Conservation (phyloP, 1,284 basidiomycete genomes). For the Melampsora abietis-canadensis region DNA sequence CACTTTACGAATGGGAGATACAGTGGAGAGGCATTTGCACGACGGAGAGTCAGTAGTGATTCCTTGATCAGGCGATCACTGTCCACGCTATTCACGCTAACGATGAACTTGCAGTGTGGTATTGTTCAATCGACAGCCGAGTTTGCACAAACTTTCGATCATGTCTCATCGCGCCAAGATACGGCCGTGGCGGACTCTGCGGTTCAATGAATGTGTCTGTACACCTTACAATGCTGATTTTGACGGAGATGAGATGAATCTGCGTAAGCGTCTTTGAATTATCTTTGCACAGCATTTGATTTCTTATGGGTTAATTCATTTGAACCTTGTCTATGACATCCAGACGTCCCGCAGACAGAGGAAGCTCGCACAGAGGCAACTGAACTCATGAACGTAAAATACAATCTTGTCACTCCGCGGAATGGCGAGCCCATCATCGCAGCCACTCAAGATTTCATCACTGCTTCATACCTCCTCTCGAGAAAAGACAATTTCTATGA, state of each 20-base stretch:
- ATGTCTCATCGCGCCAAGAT: conserved; percentile 98
- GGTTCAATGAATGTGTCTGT: conserved; percentile 98
- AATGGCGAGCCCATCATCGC: conserved; percentile 98
- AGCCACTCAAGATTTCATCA: conserved; percentile 98
- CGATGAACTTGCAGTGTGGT: conserved; percentile 61
- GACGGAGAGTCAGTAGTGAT: conserved; percentile 70
- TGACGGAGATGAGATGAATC: conserved; percentile 99
- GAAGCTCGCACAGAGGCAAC: conserved; percentile 96
- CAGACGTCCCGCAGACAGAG: conserved; percentile 92
- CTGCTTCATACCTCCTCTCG: conserved; percentile 91
- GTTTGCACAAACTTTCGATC: conserved; percentile 96
- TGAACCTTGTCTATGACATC: conserved; percentile 28
- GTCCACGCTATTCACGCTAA: conserved; percentile 9
- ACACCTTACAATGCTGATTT: conserved; percentile 99
- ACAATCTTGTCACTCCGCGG: conserved; percentile 93
- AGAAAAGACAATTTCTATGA: conserved; percentile 90
- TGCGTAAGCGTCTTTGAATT: conserved; percentile 56
- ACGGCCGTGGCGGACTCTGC: conserved; percentile 94
- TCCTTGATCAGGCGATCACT: not conserved
- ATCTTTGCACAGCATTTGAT: not conserved
- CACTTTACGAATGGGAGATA: conserved; percentile 73
- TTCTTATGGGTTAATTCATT: too few species aligned
- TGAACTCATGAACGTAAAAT: conserved; percentile 95
- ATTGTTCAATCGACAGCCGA: conserved; percentile 97
- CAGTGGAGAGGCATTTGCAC: conserved; percentile 87